These are phyloP conservation scores for Chimonanthus salicifolius DNA, from an alignment of 164 flowering plant species.

Conservation along the genomic window DNA sequence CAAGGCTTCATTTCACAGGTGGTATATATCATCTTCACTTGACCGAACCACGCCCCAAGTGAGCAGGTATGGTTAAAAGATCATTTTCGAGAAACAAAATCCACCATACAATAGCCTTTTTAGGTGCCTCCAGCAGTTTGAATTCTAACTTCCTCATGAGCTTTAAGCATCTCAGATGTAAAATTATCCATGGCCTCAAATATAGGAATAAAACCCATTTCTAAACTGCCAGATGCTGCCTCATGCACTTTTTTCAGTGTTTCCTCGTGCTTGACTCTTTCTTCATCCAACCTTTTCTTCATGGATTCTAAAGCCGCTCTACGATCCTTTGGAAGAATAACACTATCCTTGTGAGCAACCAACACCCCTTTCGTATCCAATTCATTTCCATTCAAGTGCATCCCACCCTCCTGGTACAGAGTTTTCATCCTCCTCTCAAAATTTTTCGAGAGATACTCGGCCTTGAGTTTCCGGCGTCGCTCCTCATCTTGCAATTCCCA, in stretches of 20 bases:
- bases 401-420: constrained; percentile 31
- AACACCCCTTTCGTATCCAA: constrained; percentile 44
- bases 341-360: constrained; percentile 44
- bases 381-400: constrained; percentile 23
- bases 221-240: constrained; percentile 68
- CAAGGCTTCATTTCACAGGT: not conserved
- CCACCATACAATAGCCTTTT: not conserved
- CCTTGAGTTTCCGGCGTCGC: constrained; percentile 61
- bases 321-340: constrained; percentile 55
- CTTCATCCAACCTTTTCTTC: constrained; percentile 64
- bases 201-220: constrained; percentile 73
- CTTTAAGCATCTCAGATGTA: constrained; percentile 56
- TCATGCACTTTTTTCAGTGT: constrained; percentile 59
- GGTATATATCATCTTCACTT: not conserved
- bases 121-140: constrained; percentile 21
- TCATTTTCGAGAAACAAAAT: not conserved
- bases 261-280: constrained; percentile 65
- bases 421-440: constrained; percentile 50
- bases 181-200: constrained; percentile 76
- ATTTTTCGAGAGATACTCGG: constrained; percentile 69
- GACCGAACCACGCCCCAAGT: not conserved
- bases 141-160: constrained; percentile 65
- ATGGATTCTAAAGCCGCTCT: constrained; percentile 72
- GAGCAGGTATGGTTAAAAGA: not conserved
- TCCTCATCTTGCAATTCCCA: constrained; percentile 90